Percentiles rank a stretch among this genome's conserved stretches.
Evolutionary conservation across 2,329 filamentous ascomycete species (phyloP).

Genomic region (Pseudonectria foliicola): DNA sequence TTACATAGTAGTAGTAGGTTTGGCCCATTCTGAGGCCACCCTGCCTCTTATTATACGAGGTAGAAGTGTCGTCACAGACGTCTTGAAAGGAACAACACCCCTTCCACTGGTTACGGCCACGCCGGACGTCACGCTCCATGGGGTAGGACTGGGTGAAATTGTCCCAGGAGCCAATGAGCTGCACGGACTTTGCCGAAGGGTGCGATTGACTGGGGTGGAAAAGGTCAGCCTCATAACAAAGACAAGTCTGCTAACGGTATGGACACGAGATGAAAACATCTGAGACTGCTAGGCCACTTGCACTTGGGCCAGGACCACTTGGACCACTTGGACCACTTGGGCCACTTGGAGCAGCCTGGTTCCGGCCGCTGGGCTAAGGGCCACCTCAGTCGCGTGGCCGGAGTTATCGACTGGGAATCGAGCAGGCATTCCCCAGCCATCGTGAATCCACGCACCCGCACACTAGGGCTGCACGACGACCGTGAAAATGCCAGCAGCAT

Average conservation of each 20-base stretch:
- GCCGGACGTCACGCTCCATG: conserved; percentile 73
- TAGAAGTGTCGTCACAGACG: conserved; percentile 65
- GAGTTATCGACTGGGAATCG: too few relatives aligned
- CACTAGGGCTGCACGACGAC: too few relatives aligned
- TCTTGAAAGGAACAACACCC: conserved; percentile 82
- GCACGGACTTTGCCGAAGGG: conserved; percentile 60
- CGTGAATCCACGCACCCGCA: too few relatives aligned
- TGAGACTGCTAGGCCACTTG: background rate
- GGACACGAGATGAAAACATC: conserved; percentile 15
- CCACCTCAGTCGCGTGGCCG: too few relatives aligned
- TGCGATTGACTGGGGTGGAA: conserved; percentile 45
- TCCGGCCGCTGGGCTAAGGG: too few relatives aligned
- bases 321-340: too few relatives aligned
- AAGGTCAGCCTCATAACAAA: conserved; percentile 17
- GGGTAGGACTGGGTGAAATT: conserved; percentile 75
- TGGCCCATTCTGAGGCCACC: conserved; percentile 87
- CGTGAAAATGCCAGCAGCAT: too few relatives aligned
- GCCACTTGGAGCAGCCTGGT: too few relatives aligned
- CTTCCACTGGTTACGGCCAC: conserved; percentile 71
- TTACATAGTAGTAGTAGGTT: conserved; percentile 92
- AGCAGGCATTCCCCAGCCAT: too few relatives aligned
- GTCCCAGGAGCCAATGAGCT: conserved; percentile 89
- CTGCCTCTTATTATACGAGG: conserved; percentile 44
- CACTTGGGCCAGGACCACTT: too few relatives aligned
- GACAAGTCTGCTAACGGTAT: conserved; percentile 11